A percentile compares a stretch with the other conserved stretches of the same genome.
Evolutionary conservation across 2,329 filamentous ascomycete species (phyloP).

Genomic region (Harringtonia lauricola): DNA sequence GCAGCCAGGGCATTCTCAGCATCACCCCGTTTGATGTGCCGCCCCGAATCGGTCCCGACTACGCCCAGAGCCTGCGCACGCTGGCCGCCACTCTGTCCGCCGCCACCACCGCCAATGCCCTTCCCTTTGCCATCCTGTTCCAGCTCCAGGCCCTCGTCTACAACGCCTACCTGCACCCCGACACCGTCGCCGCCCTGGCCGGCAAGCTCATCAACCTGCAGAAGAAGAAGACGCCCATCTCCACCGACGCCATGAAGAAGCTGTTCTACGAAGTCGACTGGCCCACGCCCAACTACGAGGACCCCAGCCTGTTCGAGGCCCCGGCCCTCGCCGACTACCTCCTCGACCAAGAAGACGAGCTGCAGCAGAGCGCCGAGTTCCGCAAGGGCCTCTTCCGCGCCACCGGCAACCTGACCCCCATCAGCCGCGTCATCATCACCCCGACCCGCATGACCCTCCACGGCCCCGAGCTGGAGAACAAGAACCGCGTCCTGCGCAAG

Average conservation of each 20-base stretch:
- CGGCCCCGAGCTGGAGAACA: constrained; percentile 55
- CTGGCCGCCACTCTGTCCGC: constrained; percentile 17
- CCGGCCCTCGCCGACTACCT: constrained; percentile 28
- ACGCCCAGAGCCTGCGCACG: background rate
- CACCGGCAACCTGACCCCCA: constrained; percentile 31
- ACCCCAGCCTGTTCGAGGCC: constrained; percentile 29
- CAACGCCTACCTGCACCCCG: constrained; percentile 51
- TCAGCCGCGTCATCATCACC: constrained; percentile 48
- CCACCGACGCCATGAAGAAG: constrained; percentile 40
- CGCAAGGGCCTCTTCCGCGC: constrained; percentile 13
- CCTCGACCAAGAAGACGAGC: constrained; percentile 26
- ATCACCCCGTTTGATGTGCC: constrained; percentile 14
- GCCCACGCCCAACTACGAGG: constrained; percentile 34
- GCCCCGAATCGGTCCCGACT: background rate
- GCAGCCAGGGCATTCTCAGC: constrained; percentile 15
- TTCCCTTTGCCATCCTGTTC: constrained; percentile 46
- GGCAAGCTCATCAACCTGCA: constrained; percentile 26
- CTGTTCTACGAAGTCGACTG: constrained; percentile 42
- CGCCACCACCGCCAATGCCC: constrained; percentile 15
- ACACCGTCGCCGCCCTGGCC: constrained; percentile 35
- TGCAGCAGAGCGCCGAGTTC: constrained; percentile 5
- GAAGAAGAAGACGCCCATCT: constrained; percentile 25
- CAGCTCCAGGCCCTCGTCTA: constrained; percentile 52
- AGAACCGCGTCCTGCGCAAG: constrained; percentile 60
- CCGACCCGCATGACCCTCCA: constrained; percentile 45